Conservation (phyloP, 768 basidiomycete genomes). For the Mycena vitilis region DNA sequence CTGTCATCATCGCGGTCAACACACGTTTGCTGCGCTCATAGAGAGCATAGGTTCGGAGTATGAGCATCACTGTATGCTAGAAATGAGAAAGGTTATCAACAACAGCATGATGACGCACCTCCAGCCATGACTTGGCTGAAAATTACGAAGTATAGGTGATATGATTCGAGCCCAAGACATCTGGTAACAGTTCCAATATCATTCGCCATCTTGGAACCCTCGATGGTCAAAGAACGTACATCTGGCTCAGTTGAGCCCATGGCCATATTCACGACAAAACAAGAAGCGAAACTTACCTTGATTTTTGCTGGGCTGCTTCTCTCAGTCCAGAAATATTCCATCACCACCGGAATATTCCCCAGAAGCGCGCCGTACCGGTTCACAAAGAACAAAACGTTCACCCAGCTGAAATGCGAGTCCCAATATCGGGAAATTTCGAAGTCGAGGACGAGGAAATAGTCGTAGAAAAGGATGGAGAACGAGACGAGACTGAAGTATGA, state of each 20-base stretch:
- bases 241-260: background rate
- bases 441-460: conserved; percentile 8
- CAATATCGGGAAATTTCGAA: conserved; percentile 17
- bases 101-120: background rate
- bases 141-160: background rate
- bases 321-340: background rate
- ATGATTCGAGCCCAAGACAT: background rate
- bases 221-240: background rate
- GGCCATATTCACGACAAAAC: background rate
- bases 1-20: background rate
- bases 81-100: background rate
- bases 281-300: background rate
- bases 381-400: conserved; percentile 16
- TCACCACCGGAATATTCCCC: conserved; percentile 11
- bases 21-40: conserved; percentile 21
- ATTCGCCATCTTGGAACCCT: background rate
- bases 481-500: no score
- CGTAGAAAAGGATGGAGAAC: conserved; percentile 12
- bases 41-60: conserved; percentile 28
- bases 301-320: background rate
- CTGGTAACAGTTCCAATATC: background rate
- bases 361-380: conserved; percentile 23
- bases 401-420: background rate
- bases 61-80: background rate
- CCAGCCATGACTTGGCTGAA: background rate